Conservation (phyloP, 306 rosid genomes). For the Betula pendula region DNA sequence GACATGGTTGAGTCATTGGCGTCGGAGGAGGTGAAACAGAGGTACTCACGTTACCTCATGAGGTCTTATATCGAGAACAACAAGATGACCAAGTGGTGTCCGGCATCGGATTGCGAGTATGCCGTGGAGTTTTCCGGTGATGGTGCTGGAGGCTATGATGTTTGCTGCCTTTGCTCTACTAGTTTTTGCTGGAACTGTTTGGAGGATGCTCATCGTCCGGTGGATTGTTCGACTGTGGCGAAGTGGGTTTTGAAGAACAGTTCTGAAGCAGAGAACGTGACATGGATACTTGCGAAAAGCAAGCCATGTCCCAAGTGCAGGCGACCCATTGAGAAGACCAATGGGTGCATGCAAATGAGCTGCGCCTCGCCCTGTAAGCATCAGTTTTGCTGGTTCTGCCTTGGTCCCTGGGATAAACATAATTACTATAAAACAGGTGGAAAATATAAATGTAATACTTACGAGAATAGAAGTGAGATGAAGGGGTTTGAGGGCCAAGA, state of each 20-base stretch:
- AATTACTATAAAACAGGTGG: conserved; percentile 49
- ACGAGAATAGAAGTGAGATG: background rate
- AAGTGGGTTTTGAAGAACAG: conserved; percentile 8
- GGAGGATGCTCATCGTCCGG: conserved; percentile 29
- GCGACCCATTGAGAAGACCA: conserved; percentile 15
- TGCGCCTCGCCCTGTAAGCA: conserved; percentile 12
- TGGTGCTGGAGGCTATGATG: background rate
- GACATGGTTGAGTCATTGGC: conserved; percentile 9
- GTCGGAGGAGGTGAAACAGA: background rate
- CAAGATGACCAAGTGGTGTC: conserved; percentile 28
- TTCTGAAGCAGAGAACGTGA: background rate
- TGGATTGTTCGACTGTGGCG: conserved; percentile 14
- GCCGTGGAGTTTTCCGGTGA: background rate
- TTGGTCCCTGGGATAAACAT: background rate
- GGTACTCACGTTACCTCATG: conserved; percentile 2
- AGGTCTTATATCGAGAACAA: conserved; percentile 27
- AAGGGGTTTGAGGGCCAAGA: conserved; percentile 83
- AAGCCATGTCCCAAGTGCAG: conserved; percentile 25
- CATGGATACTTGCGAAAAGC: conserved; percentile 20
- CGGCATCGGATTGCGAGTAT: conserved; percentile 4
- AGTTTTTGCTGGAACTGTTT: conserved; percentile 29
- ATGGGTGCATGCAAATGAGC: background rate
- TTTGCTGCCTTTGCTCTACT: conserved; percentile 15
- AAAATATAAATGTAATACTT: conserved; percentile 28
- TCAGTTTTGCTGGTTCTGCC: conserved; percentile 33